Evolutionary conservation across 2,329 filamentous ascomycete genomes (phyloP).

Genomic region (Pestalotiopsis sp.): DNA sequence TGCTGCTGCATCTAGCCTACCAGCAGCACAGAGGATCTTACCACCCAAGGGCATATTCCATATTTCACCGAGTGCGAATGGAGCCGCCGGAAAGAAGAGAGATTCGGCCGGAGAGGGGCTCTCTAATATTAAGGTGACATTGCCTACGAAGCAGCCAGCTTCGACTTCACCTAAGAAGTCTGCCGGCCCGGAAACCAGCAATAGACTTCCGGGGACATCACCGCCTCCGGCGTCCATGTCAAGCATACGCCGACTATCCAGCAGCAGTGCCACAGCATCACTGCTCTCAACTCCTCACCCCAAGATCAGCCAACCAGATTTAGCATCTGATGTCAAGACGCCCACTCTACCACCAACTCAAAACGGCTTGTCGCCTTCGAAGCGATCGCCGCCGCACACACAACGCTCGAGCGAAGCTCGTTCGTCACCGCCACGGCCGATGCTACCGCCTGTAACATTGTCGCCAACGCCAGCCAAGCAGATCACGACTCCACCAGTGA

Average conservation of each 20-base stretch:
- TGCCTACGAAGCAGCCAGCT: slow-evolving; percentile 22
- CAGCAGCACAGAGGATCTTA: slow-evolving; percentile 22
- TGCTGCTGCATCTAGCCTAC: slow-evolving; percentile 17
- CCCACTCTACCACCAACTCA: slow-evolving; percentile 45
- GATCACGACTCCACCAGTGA: slow-evolving; percentile 63
- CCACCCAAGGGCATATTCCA: slow-evolving; percentile 35
- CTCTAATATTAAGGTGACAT: slow-evolving; percentile 22
- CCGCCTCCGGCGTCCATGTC: slow-evolving; percentile 27
- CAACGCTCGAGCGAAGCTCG: slow-evolving; percentile 28
- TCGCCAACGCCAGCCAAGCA: slow-evolving; percentile 60
- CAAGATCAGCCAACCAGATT: slow-evolving; percentile 26
- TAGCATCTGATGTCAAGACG: slow-evolving; percentile 32
- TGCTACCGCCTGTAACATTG: slow-evolving; percentile 60
- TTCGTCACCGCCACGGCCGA: slow-evolving; percentile 38
- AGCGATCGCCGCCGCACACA: slow-evolving; percentile 50
- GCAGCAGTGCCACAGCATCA: slow-evolving; percentile 20
- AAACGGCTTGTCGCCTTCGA: slow-evolving; percentile 54
- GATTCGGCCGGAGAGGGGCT: slow-evolving; percentile 22
- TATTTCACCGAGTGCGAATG: slow-evolving; percentile 27
- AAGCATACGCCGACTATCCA: slow-evolving; percentile 23
- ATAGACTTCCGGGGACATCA: slow-evolving; percentile 25
- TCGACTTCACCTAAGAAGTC: slow-evolving; percentile 31
- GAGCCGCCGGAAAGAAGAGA: slow-evolving; percentile 14
- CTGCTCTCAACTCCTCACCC: slow-evolving; percentile 36
- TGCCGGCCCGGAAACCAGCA: slow-evolving; percentile 24